Base-by-base conservation (phyloP, 352 stramenopile species). In the Ophiocytium majus region DNA sequence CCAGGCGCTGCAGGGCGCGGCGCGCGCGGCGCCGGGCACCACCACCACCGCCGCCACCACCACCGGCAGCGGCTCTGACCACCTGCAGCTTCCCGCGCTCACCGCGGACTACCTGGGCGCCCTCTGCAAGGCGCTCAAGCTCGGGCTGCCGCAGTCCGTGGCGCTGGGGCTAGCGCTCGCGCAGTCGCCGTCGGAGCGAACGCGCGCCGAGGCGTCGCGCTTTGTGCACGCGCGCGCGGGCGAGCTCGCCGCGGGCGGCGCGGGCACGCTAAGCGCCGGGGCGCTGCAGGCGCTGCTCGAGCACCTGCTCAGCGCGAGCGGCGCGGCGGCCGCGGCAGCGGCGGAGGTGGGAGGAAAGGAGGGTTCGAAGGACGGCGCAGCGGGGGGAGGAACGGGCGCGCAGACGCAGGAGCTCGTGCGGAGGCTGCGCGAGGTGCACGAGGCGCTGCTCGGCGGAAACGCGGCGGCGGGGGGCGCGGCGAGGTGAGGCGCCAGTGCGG, bases 91-190 rank as follows among this genome's bases (percentile, higher is more conserved):
- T 93, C 83, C 89, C 95, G 28, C 92, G 92, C 32, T 93, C 93
- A 92, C 92, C 80, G 95, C 91, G 66, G 92, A 96, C 85, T 94
- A 96, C 92, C 92, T 33, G 93, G 90, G 50, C 92, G 86, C 93
- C 94, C 93, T 94, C 63, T 89, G 95, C 57, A 96, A 93, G 0
- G 92, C 95, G 88, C 92, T 93, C 19, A 93, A 96, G 86, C 92
- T 92, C 63, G 91, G 95, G 76, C 92, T 95, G 75, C 93, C 95
- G 50, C 93, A 97, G 84, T 76, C 83, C 50, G 76, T 88, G 36
- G 80, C 84, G 71, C 71, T 88, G 74, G 84, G 34, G 49, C 84
- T 88, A 23, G 84, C 71, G 50, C 80, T 88, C 43, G 80, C 81
- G 80, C 84, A 82, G 36, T 86, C 84, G n/a, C 64, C 49, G 34